Conservation (phyloP, 345 rosid genomes). For the Raphanus raphanistrum region DNA sequence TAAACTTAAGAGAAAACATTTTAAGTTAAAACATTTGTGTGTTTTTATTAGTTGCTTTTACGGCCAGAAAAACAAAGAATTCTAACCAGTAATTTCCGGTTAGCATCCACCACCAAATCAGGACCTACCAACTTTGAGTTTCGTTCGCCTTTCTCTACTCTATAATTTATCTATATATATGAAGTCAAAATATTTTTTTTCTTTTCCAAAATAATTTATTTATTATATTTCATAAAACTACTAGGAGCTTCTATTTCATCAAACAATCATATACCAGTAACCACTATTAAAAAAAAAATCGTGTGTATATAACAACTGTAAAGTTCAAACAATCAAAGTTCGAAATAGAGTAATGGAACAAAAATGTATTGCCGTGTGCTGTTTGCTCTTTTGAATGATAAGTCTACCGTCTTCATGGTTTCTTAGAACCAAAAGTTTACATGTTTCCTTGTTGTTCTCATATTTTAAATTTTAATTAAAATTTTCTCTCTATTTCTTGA, state of each 20-base stretch:
- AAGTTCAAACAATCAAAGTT: background rate
- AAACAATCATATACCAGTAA: background rate
- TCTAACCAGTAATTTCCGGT: constrained; percentile 19
- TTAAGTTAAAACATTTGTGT: background rate
- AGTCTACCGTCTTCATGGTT: background rate
- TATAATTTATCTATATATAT: background rate
- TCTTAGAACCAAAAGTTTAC: background rate
- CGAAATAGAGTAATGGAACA: background rate
- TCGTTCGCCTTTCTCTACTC: constrained; percentile 7
- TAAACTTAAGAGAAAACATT: no score
- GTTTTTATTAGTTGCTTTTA: background rate
- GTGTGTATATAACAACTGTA: background rate
- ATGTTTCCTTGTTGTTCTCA: background rate
- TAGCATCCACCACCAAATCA: constrained; percentile 17
- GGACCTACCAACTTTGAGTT: constrained; percentile 27
- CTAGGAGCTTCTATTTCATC: background rate
- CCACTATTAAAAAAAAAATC: background rate
- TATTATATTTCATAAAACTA: background rate
- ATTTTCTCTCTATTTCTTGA: background rate
- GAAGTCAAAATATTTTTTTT: background rate
- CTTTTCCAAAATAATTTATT: background rate
- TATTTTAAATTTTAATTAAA: background rate
- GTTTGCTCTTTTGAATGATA: constrained; percentile 3
- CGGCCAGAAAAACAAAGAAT: background rate
- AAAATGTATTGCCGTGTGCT: background rate